Conservation (phyloP, 176 grass and related monocot genomes). For the Paspalum notatum region DNA sequence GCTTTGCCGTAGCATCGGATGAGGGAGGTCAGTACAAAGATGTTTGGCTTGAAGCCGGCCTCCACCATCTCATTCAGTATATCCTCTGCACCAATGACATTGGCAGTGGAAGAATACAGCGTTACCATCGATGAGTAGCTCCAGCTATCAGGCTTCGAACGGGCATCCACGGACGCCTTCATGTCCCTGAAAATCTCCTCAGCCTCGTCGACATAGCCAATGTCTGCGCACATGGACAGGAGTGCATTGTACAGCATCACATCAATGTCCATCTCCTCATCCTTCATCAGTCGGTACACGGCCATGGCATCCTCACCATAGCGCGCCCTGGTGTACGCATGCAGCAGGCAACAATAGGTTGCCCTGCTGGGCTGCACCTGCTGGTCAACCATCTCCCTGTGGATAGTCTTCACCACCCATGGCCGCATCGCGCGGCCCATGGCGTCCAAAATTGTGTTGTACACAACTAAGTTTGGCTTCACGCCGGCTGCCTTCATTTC, state of each 20-base stretch:
- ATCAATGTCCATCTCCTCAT: slow-evolving; percentile 50
- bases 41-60: slow-evolving; percentile 66
- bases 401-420: slow-evolving; percentile 93
- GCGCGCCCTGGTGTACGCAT: slow-evolving; percentile 79
- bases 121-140: slow-evolving; percentile 91
- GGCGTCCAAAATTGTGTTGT: slow-evolving; percentile 80
- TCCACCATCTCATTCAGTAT: slow-evolving; percentile 80
- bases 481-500: slow-evolving; percentile 83
- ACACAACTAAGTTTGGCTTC: slow-evolving; percentile 79
- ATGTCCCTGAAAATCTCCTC: slow-evolving; percentile 78
- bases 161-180: slow-evolving; percentile 57
- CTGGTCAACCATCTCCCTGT: slow-evolving; percentile 65
- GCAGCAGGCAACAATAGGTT: slow-evolving; percentile 68
- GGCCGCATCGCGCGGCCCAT: slow-evolving; percentile 81
- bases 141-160: slow-evolving; percentile 75
- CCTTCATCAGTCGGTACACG: slow-evolving; percentile 67
- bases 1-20: slow-evolving; percentile 84
- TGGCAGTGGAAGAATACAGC: slow-evolving; percentile 69
- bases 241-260: slow-evolving; percentile 74
- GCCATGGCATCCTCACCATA: slow-evolving; percentile 77
- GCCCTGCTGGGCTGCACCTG: slow-evolving; percentile 53
- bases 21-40: slow-evolving; percentile 87
- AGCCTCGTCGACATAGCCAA: slow-evolving; percentile 73
- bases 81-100: slow-evolving; percentile 64
- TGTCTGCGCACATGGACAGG: slow-evolving; percentile 88